Evolutionary conservation across 2,329 filamentous ascomycete genomes (phyloP), one percentile per base, ranked within the genome.

Genomic region (Chaetomium olivaceum): DNA sequence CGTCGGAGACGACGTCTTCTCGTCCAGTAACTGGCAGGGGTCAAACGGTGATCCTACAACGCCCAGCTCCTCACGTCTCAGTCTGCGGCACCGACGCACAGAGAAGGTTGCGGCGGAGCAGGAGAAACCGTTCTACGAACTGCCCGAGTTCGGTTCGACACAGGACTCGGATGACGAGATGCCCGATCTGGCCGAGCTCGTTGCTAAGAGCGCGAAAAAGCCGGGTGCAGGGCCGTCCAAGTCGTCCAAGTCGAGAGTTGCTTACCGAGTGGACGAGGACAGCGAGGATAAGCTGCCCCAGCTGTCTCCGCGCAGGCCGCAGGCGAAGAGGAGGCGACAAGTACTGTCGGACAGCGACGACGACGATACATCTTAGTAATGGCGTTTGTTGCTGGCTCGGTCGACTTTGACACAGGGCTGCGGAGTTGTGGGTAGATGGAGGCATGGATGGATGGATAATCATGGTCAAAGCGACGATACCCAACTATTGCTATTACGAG

Each of bases 1-100:
- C 71, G 80, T 88, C 72, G 74, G 79, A 69, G 75, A 87, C 75
- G 75, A 87, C 58, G 39, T 65, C 19, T 61, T 76, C 4, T 72
- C 73, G 0, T 80, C 79, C 1, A 80, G 80, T 68, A 75, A 75
- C 70, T 73, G 67, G 33, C 73, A 56, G 21, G 46, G 55, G 23
- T 68, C 68, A 14, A 69, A 76, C 16, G 76, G 74, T 6, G 76
- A 74, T 6, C 72, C 68, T 9, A 68, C 66, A n/a, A 69, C 68
- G 19, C 65, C 68, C 9, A 51, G 48, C 12, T 67, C 67, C 1
- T 65, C 64, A 2, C 58, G 19, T 14, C 66, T 56, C 27, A 66
- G 25, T 23, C 3, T 61, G 5, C 21, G 56, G 31, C 29, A 61
- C 27, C 11, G 27, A 14, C 39, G 29, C 8, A 31, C 51, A 12